phyloP scores from a whole-genome alignment of 129 eudicot genomes.

The Silybum marianum region DNA sequence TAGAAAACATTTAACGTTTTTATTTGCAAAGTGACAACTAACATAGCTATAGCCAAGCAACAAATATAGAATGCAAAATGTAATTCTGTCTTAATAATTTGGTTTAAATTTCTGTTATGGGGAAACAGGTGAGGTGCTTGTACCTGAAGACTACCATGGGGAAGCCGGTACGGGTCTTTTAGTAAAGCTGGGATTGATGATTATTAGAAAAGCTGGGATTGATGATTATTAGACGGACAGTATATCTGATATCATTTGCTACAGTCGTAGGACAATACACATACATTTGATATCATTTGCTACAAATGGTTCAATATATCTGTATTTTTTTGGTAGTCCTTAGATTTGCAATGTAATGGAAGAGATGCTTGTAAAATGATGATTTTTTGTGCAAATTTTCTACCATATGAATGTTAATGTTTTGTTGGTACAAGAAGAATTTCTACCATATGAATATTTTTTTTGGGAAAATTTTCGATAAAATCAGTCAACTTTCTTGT shows the following conservation, averaged over 20 bases:
- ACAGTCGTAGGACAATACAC: not conserved
- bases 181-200: conserved; percentile 2
- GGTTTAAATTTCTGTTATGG: not conserved
- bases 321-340: not conserved
- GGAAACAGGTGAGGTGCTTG: conserved; percentile 47
- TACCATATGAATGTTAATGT: too few species aligned
- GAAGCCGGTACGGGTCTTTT: conserved; percentile 45
- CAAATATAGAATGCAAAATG: not conserved
- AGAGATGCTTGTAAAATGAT: not conserved
- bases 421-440: too few species aligned
- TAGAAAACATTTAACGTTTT: too few species aligned
- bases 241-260: not conserved
- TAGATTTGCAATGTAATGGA: not conserved
- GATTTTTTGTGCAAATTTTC: too few species aligned
- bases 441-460: not conserved
- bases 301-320: not conserved
- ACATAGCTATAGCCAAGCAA: too few species aligned
- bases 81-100: too few species aligned
- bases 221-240: not conserved
- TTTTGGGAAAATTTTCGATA: not conserved
- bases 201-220: not conserved
- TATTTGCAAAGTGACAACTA: too few species aligned
- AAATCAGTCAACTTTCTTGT: too few species aligned
- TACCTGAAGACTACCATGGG: conserved; percentile 59
- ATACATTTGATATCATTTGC: not conserved